These are phyloP conservation scores for Solanum hybrid DNA, from an alignment of 305 asterid species.

Conservation along the genomic window DNA sequence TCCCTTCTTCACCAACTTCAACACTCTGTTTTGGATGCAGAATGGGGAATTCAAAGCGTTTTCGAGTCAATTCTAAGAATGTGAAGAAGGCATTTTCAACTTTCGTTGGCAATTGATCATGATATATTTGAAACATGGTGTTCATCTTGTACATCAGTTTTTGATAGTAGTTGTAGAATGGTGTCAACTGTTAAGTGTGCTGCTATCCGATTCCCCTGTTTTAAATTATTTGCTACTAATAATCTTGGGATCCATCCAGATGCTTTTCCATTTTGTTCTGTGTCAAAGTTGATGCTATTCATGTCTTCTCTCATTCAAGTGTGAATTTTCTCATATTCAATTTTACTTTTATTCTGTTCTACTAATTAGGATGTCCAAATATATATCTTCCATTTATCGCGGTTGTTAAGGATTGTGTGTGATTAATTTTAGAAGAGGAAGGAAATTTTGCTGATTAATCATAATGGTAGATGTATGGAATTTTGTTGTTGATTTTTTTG, in stretches of 20 bases:
- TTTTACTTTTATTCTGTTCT: not conserved
- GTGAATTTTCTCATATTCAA: not conserved
- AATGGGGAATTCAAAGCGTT: constrained; percentile 13
- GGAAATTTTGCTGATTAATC: not conserved
- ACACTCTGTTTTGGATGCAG: constrained; percentile 39
- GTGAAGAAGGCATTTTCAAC: constrained; percentile 36
- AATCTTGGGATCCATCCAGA: not conserved
- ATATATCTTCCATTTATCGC: not conserved
- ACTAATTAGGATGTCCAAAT: not conserved
- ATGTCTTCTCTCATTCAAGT: not conserved
- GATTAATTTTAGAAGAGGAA: not conserved
- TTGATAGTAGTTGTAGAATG: not conserved
- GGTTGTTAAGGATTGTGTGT: not conserved
- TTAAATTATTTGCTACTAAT: not conserved
- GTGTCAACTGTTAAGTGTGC: not conserved
- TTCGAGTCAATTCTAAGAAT: constrained; percentile 24
- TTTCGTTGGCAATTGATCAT: constrained; percentile 22
- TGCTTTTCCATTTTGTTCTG: not conserved
- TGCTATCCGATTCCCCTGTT: not conserved
- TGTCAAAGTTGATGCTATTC: not conserved
- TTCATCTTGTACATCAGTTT: not conserved
- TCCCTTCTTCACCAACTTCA: constrained; percentile 31
- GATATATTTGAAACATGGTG: not conserved
- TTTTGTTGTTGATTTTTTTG: not conserved
- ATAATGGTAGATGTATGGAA: not conserved